Conservation (phyloP, 768 basidiomycete genomes). For the Nidula microcarpa region DNA sequence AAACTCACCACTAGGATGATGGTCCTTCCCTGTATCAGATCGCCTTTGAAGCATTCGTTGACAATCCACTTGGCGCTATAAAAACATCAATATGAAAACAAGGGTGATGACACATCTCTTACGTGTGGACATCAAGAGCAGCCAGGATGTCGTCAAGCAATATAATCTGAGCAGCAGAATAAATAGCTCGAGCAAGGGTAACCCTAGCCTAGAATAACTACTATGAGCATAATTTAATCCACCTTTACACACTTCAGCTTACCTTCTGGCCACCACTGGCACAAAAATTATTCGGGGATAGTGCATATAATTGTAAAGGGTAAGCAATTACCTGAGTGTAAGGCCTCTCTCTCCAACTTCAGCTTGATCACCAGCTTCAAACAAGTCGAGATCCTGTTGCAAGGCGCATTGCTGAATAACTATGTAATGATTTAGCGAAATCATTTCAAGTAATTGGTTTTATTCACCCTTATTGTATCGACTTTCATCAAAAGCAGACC, state of each 20-base stretch:
- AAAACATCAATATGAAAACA: constrained; percentile 19
- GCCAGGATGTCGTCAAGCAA: constrained; percentile 76
- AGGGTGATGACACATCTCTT: neutral
- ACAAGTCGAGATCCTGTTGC: constrained; percentile 65
- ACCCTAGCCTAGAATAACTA: constrained; percentile 32
- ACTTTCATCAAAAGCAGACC: constrained; percentile 68
- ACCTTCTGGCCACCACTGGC: neutral
- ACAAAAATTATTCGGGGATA: neutral
- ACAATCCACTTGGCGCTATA: constrained; percentile 83
- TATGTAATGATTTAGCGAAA: constrained; percentile 1
- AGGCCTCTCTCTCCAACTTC: constrained; percentile 74
- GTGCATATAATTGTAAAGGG: neutral
- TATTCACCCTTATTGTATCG: constrained; percentile 58
- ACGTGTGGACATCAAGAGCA: constrained; percentile 45
- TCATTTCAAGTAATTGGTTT: neutral
- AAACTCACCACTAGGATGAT: constrained; percentile 70
- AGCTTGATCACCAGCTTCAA: constrained; percentile 64
- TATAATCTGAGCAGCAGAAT: constrained; percentile 53
- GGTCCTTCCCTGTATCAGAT: constrained; percentile 75
- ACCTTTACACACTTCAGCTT: constrained; percentile 23
- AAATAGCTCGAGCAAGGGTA: constrained; percentile 42
- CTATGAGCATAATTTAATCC: constrained; percentile 24
- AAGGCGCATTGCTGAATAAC: constrained; percentile 74
- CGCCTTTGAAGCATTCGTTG: constrained; percentile 74
- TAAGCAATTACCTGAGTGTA: constrained; percentile 32